A percentile compares a stretch with the other conserved stretches of the same genome.
phyloP scores from a whole-genome alignment of 345 rosid species.

The Nasturtium officinale region DNA sequence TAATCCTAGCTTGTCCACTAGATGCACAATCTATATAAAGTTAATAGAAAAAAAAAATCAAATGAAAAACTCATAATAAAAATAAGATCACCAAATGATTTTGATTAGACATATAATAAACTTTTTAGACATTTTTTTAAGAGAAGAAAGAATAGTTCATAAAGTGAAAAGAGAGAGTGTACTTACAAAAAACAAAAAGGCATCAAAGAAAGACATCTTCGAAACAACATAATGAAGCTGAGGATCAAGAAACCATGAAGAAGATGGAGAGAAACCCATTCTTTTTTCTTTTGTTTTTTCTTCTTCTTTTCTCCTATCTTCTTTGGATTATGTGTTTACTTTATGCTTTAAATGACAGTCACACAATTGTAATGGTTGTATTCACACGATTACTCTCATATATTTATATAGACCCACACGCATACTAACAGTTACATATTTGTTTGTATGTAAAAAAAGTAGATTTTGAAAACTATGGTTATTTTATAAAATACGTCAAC shows the following conservation, averaged over 20 bases:
- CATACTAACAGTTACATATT: slow-evolving; percentile 30
- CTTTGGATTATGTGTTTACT: slow-evolving; percentile 35
- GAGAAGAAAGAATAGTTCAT: not conserved
- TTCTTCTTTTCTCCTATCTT: not conserved
- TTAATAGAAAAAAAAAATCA: too few relatives aligned
- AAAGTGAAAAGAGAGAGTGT: slow-evolving; percentile 16
- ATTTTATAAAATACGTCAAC: slow-evolving; percentile 14
- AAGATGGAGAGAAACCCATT: slow-evolving; percentile 50
- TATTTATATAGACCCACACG: slow-evolving; percentile 45
- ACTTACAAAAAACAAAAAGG: slow-evolving; percentile 59
- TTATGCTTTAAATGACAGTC: slow-evolving; percentile 42
- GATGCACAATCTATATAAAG: slow-evolving; percentile 51
- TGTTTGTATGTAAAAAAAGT: slow-evolving; percentile 1
- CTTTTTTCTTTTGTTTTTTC: not conserved
- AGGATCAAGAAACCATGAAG: slow-evolving; percentile 56
- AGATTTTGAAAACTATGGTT: not conserved
- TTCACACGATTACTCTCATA: slow-evolving; percentile 38
- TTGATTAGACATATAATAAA: not conserved
- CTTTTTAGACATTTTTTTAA: not conserved
- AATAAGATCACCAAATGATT: not conserved
- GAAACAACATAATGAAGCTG: slow-evolving; percentile 54
- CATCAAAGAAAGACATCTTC: slow-evolving; percentile 60
- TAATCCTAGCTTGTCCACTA: slow-evolving; percentile 62
- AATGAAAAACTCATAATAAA: not conserved
- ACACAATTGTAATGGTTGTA: slow-evolving; percentile 45